Base-by-base conservation (phyloP, 768 basidiomycete genomes). In the Boletus rufocinnamomeus region DNA sequence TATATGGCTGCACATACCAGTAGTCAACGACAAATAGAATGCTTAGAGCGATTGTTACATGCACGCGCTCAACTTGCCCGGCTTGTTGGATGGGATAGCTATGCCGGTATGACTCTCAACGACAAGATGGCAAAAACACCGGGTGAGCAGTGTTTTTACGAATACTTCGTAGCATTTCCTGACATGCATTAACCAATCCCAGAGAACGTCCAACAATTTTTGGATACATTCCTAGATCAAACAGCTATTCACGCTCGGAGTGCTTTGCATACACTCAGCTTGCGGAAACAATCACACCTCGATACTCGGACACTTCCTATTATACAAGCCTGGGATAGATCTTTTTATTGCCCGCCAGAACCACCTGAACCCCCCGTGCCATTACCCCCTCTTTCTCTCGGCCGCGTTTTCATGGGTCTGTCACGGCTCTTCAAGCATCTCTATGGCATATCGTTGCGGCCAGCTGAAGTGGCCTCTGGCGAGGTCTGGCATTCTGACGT, bases 111-210 rank as follows among this genome's bases (percentile, higher is more conserved):
- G 82, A 84, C 87, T 0, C 79, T 98, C 21, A 83, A 83, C 32
- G 95, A 98, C 74, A 99, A 97, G 77, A 99, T 99, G 97, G 96
- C 95, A 2, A 93, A 91, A 73, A 89, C 86, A 34, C 95, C 96
- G 52, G 91, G 91, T 92, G 58, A 60, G 81, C 37, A 1, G 6
- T 57, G 37, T 56, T 38, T 38, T 48, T n/a, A 28, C 49, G 30
- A 19, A 14, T 27, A 28, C 34, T 56, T 49, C 8, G n/a, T n/a
- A 8, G 2, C 14, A 6, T 49, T 19, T 49, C 17, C 21, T 68
- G 38, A 67, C 55, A 9, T 30, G 17, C 21, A 23, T 47, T 17
- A 2, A 14, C 14, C 23, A 17, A 59, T 27, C 11, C 40, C 27
- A 90, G 94, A 88, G 63, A 94, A 98, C 71, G 96, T 98, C 25